Conservation (phyloP, 1,139 yeast species). For the Zygoascus meyerae region DNA sequence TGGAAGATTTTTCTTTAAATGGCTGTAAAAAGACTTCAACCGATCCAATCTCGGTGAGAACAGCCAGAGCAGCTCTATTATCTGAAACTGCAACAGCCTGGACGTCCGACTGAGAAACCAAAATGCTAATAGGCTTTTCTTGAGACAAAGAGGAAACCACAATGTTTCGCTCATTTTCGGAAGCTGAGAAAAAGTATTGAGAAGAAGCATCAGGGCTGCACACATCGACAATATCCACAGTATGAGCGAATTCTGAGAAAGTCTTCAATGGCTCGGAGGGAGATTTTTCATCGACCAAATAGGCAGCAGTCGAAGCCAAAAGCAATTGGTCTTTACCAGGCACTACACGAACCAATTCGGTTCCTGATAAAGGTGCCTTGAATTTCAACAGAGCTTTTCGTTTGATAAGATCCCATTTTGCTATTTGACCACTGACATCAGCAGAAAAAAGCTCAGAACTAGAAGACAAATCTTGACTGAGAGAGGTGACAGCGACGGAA, state of each 20-base stretch:
- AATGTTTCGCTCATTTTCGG: slow-evolving; percentile 71
- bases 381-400: slow-evolving; percentile 42
- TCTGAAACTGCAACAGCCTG: slow-evolving; percentile 35
- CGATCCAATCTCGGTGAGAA: slow-evolving; percentile 57
- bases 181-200: slow-evolving; percentile 37
- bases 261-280: slow-evolving; percentile 18
- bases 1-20: slow-evolving; percentile 24
- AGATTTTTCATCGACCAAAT: slow-evolving; percentile 40
- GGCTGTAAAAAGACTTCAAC: slow-evolving; percentile 62
- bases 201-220: slow-evolving; percentile 13
- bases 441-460: slow-evolving; percentile 44
- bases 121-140: slow-evolving; percentile 41
- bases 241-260: slow-evolving; percentile 27
- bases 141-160: slow-evolving; percentile 55
- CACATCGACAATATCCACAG: slow-evolving; percentile 17
- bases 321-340: slow-evolving; percentile 40
- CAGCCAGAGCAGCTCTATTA: slow-evolving; percentile 44
- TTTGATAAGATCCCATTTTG: slow-evolving; percentile 56
- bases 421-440: slow-evolving; percentile 56
- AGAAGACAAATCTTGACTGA: slow-evolving; percentile 47
- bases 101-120: slow-evolving; percentile 64
- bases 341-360: slow-evolving; percentile 22
- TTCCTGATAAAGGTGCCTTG: slow-evolving; percentile 36
- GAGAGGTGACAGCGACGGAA: slow-evolving; percentile 43
- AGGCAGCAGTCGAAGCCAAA: slow-evolving; percentile 61